These are phyloP conservation scores for Yamadazyma blattariae DNA, from an alignment of 1,139 yeast genomes.

Conservation along the genomic window DNA sequence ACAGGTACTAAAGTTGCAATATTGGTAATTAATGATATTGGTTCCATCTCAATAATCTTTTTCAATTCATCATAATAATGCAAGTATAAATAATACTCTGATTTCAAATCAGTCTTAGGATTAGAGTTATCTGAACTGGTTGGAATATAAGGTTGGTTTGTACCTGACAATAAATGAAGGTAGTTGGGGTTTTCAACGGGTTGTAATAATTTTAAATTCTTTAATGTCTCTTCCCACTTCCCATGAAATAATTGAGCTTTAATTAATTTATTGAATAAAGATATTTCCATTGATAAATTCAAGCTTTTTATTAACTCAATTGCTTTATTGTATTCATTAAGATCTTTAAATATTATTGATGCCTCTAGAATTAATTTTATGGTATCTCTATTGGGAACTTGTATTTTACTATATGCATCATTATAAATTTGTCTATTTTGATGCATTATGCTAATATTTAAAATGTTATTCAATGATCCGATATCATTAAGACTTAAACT, in stretches of 20 bases:
- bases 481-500: slow-evolving; percentile 13
- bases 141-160: too few species aligned
- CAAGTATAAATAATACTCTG: slow-evolving; percentile 16
- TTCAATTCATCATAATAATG: slow-evolving; percentile 18
- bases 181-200: slow-evolving; percentile 7
- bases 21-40: slow-evolving; percentile 20
- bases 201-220: slow-evolving; percentile 3
- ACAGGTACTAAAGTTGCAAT: slow-evolving; percentile 27
- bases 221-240: slow-evolving; percentile 11
- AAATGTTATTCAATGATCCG: slow-evolving; percentile 10
- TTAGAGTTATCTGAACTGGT: too few species aligned
- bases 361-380: slow-evolving; percentile 7
- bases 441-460: slow-evolving; percentile 10
- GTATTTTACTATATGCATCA: slow-evolving; percentile 9
- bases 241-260: slow-evolving; percentile 10
- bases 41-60: slow-evolving; percentile 23
- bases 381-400: slow-evolving; percentile 13
- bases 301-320: slow-evolving; percentile 1
- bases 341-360: slow-evolving; percentile 2
- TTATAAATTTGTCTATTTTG: slow-evolving; percentile 8
- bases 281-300: slow-evolving; percentile 15
- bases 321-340: slow-evolving; percentile 4
- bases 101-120: too few species aligned
- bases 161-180: slow-evolving; percentile 11
- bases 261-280: slow-evolving; percentile 17